These are phyloP conservation scores for Globisporangium iwayamae DNA, from an alignment of 352 stramenopile species.

Conservation along the genomic window DNA sequence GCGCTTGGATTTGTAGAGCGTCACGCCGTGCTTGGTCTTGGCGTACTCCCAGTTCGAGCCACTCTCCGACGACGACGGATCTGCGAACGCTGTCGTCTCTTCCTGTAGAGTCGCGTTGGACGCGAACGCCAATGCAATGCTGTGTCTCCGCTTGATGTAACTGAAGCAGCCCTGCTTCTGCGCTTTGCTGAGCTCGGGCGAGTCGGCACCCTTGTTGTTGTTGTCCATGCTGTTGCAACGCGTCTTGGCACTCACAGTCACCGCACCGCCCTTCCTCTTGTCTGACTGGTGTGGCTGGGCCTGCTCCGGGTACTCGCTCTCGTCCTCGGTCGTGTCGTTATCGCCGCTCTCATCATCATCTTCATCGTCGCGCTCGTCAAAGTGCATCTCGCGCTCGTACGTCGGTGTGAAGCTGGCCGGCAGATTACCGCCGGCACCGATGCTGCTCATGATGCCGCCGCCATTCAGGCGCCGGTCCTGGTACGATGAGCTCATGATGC, in stretches of 20 bases:
- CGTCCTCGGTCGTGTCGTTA: constrained; percentile 18
- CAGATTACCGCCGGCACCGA: not conserved
- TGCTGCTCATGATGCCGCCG: not conserved
- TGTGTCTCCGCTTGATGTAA: constrained; percentile 78
- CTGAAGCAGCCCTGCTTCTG: constrained; percentile 81
- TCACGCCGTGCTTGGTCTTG: constrained; percentile 70
- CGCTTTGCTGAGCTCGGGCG: constrained; percentile 37
- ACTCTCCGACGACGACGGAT: constrained; percentile 1
- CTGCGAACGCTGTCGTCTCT: not conserved
- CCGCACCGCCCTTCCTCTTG: not conserved
- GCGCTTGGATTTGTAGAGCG: constrained; percentile 64
- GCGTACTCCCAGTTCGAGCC: constrained; percentile 54
- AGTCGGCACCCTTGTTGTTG: not conserved
- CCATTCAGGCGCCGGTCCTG: constrained; percentile 1
- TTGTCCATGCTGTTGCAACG: constrained; percentile 23
- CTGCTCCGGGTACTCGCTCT: constrained; percentile 13
- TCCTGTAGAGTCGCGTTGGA: constrained; percentile 22
- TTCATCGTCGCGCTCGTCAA: constrained; percentile 23
- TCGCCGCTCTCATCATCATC: constrained; percentile 11
- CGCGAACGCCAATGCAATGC: constrained; percentile 68
- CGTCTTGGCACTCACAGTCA: not conserved
- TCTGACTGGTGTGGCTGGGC: not conserved
- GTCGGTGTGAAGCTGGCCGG: constrained; percentile 10
- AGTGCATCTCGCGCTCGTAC: constrained; percentile 11
- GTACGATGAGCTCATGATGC: constrained; percentile 16